Percentiles rank a stretch among this genome's conserved stretches.
Evolutionary conservation across 805 yeast genomes (phyloP).

Genomic region (Candida sanyiensis): DNA sequence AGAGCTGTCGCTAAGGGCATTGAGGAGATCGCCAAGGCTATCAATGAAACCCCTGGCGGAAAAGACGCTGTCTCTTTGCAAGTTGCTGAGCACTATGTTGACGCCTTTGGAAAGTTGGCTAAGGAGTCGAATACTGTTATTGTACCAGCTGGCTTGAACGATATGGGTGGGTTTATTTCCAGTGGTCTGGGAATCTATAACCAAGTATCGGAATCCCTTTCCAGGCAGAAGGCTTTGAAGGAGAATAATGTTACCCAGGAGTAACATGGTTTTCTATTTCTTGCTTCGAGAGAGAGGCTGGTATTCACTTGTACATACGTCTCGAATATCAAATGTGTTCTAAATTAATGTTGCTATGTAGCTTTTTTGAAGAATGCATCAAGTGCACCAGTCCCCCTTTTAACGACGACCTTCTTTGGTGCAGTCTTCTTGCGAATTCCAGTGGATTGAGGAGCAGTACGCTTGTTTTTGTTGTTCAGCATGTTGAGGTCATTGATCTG

Average conservation of each 20-base stretch:
- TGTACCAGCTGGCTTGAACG: constrained; percentile 71
- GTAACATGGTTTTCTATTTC: constrained; percentile 4
- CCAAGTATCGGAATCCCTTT: constrained; percentile 34
- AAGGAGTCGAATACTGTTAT: constrained; percentile 76
- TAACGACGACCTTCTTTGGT: constrained; percentile 37
- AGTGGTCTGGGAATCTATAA: constrained; percentile 71
- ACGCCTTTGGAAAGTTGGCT: constrained; percentile 75
- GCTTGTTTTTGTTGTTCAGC: constrained; percentile 16
- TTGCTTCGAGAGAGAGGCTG: constrained; percentile 2
- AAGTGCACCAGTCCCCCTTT: constrained; percentile 59
- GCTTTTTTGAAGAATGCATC: constrained; percentile 54
- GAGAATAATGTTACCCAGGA: constrained; percentile 2
- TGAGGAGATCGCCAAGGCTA: constrained; percentile 57
- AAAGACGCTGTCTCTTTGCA: constrained; percentile 70
- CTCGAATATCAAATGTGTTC: background rate
- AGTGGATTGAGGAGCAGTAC: constrained; percentile 16
- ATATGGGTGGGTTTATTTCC: constrained; percentile 68
- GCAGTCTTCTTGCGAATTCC: constrained; percentile 25
- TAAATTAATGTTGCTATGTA: background rate
- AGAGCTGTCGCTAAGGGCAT: constrained; percentile 73
- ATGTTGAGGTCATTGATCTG: constrained; percentile 26
- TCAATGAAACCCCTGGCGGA: constrained; percentile 63
- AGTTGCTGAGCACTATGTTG: constrained; percentile 79
- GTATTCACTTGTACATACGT: constrained; percentile 3
- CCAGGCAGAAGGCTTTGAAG: constrained; percentile 1